Conservation (phyloP, 2,329 filamentous ascomycete genomes). For the Botryosphaeria dothidea region DNA sequence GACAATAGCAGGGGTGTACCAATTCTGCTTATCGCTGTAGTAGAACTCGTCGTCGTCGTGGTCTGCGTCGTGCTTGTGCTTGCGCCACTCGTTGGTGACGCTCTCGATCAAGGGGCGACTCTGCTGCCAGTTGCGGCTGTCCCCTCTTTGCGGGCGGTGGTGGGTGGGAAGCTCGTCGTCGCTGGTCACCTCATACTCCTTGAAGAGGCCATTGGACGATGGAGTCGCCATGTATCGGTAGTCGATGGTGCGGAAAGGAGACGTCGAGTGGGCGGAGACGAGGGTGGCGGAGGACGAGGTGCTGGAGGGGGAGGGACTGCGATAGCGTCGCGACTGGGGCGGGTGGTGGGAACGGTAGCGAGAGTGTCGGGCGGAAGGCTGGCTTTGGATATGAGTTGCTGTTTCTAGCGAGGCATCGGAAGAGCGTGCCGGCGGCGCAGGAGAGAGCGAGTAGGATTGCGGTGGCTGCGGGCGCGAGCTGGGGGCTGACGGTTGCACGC, state of each 20-base stretch:
- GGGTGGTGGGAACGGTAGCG: neutral
- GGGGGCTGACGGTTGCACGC: neutral
- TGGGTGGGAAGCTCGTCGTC: constrained; percentile 15
- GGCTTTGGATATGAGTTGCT: neutral
- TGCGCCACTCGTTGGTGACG: constrained; percentile 28
- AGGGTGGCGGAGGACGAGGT: constrained; percentile 16
- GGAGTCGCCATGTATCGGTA: constrained; percentile 18
- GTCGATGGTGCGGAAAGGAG: neutral
- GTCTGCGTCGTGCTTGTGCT: constrained; percentile 37
- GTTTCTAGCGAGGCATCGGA: neutral
- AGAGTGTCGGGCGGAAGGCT: neutral
- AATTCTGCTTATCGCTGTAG: constrained; percentile 36
- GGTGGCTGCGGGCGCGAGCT: neutral
- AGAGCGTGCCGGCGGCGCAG: constrained; percentile 1
- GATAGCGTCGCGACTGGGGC: neutral
- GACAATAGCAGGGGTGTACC: constrained; percentile 35
- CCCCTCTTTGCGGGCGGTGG: neutral
- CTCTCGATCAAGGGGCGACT: constrained; percentile 25
- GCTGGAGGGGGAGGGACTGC: constrained; percentile 3
- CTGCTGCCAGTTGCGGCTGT: constrained; percentile 16
- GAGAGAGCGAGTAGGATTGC: neutral
- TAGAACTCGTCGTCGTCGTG: constrained; percentile 41
- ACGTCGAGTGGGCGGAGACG: constrained; percentile 4
- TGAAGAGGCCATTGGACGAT: constrained; percentile 5
- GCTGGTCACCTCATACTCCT: constrained; percentile 1